Percentiles rank a stretch among this genome's conserved stretches.
Evolutionary conservation across 1,284 basidiomycete genomes (phyloP).

Genomic region (Lentinula novae-zelandiae): DNA sequence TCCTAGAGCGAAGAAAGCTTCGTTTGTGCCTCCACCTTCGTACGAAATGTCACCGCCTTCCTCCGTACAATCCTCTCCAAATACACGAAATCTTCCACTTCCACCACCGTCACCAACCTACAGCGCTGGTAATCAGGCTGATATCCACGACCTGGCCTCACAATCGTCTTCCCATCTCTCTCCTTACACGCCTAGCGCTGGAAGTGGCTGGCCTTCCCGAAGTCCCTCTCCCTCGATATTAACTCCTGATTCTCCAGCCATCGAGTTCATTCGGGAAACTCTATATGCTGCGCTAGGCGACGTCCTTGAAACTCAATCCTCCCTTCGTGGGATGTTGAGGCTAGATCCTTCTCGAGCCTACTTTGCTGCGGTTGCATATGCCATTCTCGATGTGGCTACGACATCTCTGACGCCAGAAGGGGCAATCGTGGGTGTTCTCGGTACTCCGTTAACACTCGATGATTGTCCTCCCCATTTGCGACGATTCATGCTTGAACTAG

Average conservation of each 20-base stretch:
- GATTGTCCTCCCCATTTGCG: conserved; percentile 58
- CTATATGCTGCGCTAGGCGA: conserved; percentile 76
- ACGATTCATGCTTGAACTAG: conserved; percentile 68
- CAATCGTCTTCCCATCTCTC: conserved; percentile 26
- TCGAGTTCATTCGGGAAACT: conserved; percentile 77
- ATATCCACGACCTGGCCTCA: conserved; percentile 10
- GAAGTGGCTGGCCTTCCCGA: conserved; percentile 19
- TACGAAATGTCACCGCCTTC: conserved; percentile 23
- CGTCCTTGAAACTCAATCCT: conserved; percentile 50
- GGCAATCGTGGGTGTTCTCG: conserved; percentile 54
- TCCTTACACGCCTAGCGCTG: conserved; percentile 11
- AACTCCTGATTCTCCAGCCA: conserved; percentile 51
- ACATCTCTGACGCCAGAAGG: conserved; percentile 44
- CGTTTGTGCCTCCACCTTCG: conserved; percentile 17
- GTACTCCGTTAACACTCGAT: conserved; percentile 42
- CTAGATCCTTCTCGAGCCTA: conserved; percentile 67
- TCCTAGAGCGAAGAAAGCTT: conserved; percentile 17
- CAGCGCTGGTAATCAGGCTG: neutral
- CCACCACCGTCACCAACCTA: conserved; percentile 14
- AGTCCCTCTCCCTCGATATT: conserved; percentile 47
- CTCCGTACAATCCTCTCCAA: conserved; percentile 24
- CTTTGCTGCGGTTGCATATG: conserved; percentile 70
- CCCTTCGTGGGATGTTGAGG: conserved; percentile 52
- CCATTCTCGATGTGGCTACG: conserved; percentile 64
- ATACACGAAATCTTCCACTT: conserved; percentile 21